These are phyloP conservation scores for Cadophora sp. DNA, from an alignment of 2,329 filamentous ascomycete genomes.

Conservation along the genomic window DNA sequence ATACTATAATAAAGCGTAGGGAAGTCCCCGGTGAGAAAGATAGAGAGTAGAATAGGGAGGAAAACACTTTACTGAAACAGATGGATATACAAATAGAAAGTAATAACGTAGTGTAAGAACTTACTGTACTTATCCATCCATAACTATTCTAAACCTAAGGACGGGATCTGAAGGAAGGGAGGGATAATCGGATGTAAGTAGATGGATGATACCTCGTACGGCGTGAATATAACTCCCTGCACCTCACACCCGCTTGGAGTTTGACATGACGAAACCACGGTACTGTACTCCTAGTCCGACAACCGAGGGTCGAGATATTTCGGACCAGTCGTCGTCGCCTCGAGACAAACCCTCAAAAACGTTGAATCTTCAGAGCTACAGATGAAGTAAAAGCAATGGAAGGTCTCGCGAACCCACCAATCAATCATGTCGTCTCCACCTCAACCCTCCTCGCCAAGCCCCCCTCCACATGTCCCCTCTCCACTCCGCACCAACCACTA, in stretches of 20 bases:
- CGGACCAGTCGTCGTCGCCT: neutral
- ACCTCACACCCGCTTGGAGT: neutral
- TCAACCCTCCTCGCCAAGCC: neutral
- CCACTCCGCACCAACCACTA: no score
- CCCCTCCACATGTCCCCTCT: neutral
- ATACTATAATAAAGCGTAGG: no score
- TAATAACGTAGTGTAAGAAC: no score
- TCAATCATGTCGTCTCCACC: no score
- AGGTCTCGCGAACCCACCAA: neutral
- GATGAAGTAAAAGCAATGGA: neutral
- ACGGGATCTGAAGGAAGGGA: neutral
- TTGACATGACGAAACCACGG: neutral
- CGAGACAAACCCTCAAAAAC: neutral
- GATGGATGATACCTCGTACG: neutral
- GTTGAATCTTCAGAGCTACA: neutral
- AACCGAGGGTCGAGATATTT: neutral
- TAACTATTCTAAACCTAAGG: no score
- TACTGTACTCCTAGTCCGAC: neutral
- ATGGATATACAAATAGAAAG: neutral
- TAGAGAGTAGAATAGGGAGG: no score
- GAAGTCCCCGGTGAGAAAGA: no score
- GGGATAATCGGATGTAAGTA: neutral
- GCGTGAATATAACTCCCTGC: neutral
- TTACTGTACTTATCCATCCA: neutral
- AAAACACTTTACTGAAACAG: neutral